phyloP scores from a whole-genome alignment of 768 basidiomycete species.

The Termitomyces heimii region DNA sequence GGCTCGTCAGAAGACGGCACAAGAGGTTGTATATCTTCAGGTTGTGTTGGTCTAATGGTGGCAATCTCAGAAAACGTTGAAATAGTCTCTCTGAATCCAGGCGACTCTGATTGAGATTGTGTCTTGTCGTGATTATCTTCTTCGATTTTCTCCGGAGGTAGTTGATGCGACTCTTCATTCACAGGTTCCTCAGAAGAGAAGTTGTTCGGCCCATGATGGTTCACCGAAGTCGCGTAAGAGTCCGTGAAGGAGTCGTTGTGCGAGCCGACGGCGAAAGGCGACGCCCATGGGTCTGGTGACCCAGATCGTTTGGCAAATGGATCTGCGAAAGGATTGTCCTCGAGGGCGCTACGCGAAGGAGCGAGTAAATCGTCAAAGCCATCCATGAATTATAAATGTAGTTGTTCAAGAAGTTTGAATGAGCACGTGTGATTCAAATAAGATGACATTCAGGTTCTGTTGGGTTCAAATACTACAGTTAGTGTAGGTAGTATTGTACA shows the following conservation, averaged over 20 bases:
- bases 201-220: constrained; percentile 18
- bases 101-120: constrained; percentile 24
- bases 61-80: constrained; percentile 37
- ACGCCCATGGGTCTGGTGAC: constrained; percentile 77
- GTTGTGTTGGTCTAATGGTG: constrained; percentile 32
- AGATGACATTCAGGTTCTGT: background rate
- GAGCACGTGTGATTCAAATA: background rate
- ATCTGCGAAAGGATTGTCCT: constrained; percentile 73
- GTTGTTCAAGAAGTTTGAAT: background rate
- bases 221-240: constrained; percentile 20
- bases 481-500: background rate
- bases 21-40: constrained; percentile 23
- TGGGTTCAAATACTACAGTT: background rate
- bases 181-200: constrained; percentile 17
- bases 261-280: constrained; percentile 38
- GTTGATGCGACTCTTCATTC: constrained; percentile 29
- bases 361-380: constrained; percentile 72
- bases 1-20: constrained; percentile 9
- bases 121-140: constrained; percentile 26
- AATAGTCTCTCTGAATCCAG: constrained; percentile 54
- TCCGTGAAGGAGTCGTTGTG: constrained; percentile 20
- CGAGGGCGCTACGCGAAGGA: constrained; percentile 54
- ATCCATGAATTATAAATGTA: constrained; percentile 45
- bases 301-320: constrained; percentile 62
- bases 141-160: constrained; percentile 18